Conservation (phyloP, 345 rosid genomes). For the Sonneratia alba region DNA sequence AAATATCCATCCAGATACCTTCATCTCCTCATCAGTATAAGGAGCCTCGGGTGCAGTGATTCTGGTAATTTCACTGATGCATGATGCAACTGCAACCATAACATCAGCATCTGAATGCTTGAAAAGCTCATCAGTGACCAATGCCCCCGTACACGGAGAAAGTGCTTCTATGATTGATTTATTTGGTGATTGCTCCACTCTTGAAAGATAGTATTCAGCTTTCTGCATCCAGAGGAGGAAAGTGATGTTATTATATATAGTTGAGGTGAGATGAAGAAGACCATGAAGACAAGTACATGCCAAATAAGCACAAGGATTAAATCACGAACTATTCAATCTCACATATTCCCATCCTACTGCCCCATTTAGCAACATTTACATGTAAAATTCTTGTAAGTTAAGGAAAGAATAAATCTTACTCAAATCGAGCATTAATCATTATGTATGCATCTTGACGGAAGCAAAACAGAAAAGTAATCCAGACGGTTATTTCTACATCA, state of each 20-base stretch:
- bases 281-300: not conserved
- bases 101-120: slow-evolving; percentile 66
- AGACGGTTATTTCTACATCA: not conserved
- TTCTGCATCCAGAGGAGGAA: slow-evolving; percentile 34
- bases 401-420: not conserved
- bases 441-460: not conserved
- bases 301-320: not conserved
- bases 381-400: not conserved
- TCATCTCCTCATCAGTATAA: slow-evolving; percentile 83
- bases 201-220: slow-evolving; percentile 48
- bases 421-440: not conserved
- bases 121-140: slow-evolving; percentile 55
- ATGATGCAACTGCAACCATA: slow-evolving; percentile 81
- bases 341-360: not conserved
- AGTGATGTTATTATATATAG: not conserved
- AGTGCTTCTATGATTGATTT: slow-evolving; percentile 60
- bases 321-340: not conserved
- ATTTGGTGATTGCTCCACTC: slow-evolving; percentile 84
- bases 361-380: not conserved
- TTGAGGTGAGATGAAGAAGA: not conserved
- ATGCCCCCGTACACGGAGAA: slow-evolving; percentile 58
- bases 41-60: slow-evolving; percentile 99
- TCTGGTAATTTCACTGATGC: slow-evolving; percentile 96
- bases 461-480: not conserved
- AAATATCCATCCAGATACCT: slow-evolving; percentile 29